Percentiles rank a stretch among this genome's conserved stretches.
phyloP scores from a whole-genome alignment of 1,284 basidiomycete species.

The Termitomyces sp. region DNA sequence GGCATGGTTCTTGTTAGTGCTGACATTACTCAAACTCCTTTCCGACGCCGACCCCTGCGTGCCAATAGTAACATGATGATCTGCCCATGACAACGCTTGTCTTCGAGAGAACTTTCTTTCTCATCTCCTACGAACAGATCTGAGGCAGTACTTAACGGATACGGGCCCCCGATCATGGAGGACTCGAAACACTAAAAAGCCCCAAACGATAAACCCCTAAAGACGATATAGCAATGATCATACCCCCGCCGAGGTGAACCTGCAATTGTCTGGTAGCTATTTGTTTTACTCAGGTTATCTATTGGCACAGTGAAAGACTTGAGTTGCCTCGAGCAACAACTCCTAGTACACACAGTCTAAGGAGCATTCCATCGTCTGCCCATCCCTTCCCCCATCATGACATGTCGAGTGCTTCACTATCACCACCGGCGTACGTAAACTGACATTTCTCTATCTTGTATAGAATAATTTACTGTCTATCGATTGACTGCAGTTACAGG shows the following conservation, averaged over 20 bases:
- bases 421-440: conserved; percentile 25
- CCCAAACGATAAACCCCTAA: background rate
- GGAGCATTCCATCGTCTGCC: conserved; percentile 18
- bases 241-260: conserved; percentile 18
- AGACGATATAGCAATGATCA: conserved; percentile 11
- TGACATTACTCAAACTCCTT: background rate
- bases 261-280: background rate
- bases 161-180: background rate
- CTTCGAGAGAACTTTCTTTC: background rate
- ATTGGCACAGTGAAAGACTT: conserved; percentile 12
- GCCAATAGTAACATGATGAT: background rate
- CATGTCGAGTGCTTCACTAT: conserved; percentile 15
- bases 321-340: conserved; percentile 12
- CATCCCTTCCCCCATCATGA: conserved; percentile 23
- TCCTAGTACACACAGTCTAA: conserved; percentile 9
- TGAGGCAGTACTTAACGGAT: background rate
- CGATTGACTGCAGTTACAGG: background rate
- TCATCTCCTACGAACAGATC: background rate
- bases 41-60: background rate
- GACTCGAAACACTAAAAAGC: background rate
- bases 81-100: no score
- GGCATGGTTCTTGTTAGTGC: background rate
- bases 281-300: background rate
- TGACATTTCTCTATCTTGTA: background rate
- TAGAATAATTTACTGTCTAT: background rate